These are phyloP conservation scores for Yamadazyma siamensis DNA, from an alignment of 1,139 yeast species.

Conservation along the genomic window DNA sequence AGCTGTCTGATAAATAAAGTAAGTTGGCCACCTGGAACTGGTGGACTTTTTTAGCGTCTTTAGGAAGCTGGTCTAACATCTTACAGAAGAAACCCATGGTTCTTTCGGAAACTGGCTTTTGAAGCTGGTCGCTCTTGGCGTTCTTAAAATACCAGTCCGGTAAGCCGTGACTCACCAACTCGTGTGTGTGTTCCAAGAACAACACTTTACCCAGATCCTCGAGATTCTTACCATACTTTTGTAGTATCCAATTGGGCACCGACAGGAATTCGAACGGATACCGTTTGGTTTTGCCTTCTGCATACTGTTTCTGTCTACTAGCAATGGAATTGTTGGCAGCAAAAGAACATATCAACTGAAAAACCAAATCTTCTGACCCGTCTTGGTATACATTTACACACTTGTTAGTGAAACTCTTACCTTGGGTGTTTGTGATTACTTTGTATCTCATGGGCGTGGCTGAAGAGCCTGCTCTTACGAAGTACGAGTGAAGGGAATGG, in stretches of 20 bases:
- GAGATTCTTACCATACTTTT: constrained; percentile 24
- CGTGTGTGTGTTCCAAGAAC: constrained; percentile 19
- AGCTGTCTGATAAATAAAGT: constrained; percentile 29
- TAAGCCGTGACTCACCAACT: constrained; percentile 25
- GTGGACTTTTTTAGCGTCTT: constrained; percentile 4
- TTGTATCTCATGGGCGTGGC: constrained; percentile 24
- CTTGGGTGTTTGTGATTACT: constrained; percentile 27
- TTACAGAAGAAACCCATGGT: constrained; percentile 30
- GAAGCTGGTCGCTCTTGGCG: constrained; percentile 11
- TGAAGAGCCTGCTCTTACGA: constrained; percentile 32
- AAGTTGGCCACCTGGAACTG: constrained; percentile 20
- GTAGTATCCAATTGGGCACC: constrained; percentile 22
- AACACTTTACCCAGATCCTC: constrained; percentile 21
- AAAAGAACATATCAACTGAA: constrained; percentile 29
- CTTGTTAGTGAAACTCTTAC: constrained; percentile 31
- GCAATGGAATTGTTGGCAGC: constrained; percentile 27
- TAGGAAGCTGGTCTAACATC: constrained; percentile 21
- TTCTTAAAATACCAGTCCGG: constrained; percentile 22
- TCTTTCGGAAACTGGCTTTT: constrained; percentile 24
- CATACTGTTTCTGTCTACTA: constrained; percentile 9
- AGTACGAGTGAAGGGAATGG: constrained; percentile 40
- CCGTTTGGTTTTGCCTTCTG: constrained; percentile 15
- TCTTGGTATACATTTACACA: constrained; percentile 27
- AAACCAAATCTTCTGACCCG: constrained; percentile 24
- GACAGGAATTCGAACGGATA: constrained; percentile 32